Base-by-base conservation (phyloP, 2,329 filamentous ascomycete species). In the Fusarium sp. region DNA sequence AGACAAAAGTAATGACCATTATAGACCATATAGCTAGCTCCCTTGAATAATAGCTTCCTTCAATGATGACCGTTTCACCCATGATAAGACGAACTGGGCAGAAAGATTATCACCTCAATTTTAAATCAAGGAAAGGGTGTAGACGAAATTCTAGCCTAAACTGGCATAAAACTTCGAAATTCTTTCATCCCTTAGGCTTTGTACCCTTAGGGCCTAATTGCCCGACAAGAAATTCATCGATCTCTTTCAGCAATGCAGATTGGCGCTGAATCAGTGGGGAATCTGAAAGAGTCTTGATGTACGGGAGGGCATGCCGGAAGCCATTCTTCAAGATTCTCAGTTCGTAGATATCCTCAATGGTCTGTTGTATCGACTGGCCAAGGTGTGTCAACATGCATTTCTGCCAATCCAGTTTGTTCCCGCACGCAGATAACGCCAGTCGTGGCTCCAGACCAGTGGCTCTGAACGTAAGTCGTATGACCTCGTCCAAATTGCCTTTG, bases 351-450 rank as follows among this genome's bases (percentile, higher is more conserved):
- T 20, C 2, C 18, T 45, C 15, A 1, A 62, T 44, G 16, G 20
- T 34, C 1, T 38, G 11, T 4, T 15, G 10, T 2, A n/a, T 7
- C 3, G 24, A 8, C 8, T 40, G 15, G 1, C 25, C 53, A 0
- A 49, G 38, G 3, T 49, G 30, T 5, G 38, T 5, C 9, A 62
- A 44, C 2, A 5, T n/a, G 5, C 0, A 3, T 2, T 13, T 34
- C 30, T 38, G 11, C 8, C 16, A 38, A 2, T 8, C 8, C 3
- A 1, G 24, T 0, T 20, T 6, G 0, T 25, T 27, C 8, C 12
- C 6, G 16, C 8, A 13, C 5, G 8, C n/a, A 0, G 3, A 4
- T 1, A 20, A 16, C 4, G 22, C 12, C 38, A 20, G 2, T 10
- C 12, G 1, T 20, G 8, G 30, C 8, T 51, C 18, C 0, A 38